Percentiles rank a stretch among this genome's conserved stretches.
Conservation (phyloP, 768 basidiomycete genomes). For the Macrolepiota fuliginosa region DNA sequence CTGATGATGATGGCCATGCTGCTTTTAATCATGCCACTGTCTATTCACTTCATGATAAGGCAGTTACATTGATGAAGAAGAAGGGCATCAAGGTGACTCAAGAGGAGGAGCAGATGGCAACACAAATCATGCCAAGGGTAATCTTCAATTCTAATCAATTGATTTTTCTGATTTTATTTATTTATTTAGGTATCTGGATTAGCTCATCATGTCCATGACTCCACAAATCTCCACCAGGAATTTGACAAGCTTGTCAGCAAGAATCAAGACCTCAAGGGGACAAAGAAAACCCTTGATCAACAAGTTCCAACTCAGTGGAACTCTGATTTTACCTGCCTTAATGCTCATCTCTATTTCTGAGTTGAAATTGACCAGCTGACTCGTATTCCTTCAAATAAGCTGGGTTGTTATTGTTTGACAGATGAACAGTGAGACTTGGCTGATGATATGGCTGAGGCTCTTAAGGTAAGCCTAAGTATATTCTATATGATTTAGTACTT, state of each 20-base stretch:
- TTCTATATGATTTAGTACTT: slow-evolving; percentile 13
- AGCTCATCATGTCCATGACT: slow-evolving; percentile 23
- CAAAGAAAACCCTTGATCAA: slow-evolving; percentile 17
- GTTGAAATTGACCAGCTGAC: not conserved
- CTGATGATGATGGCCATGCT: slow-evolving; percentile 7
- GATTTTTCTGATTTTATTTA: not conserved
- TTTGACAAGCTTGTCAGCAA: slow-evolving; percentile 20
- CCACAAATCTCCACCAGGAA: slow-evolving; percentile 16
- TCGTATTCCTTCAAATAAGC: no score
- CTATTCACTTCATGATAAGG: not conserved
- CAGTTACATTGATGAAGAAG: not conserved
- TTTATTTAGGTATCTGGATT: slow-evolving; percentile 25
- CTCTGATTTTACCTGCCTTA: slow-evolving; percentile 22
- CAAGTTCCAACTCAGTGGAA: slow-evolving; percentile 26
- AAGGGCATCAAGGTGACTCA: not conserved
- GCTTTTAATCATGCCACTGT: not conserved
- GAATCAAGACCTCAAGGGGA: slow-evolving; percentile 1
- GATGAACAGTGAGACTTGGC: not conserved
- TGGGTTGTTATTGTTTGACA: not conserved
- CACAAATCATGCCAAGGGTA: not conserved
- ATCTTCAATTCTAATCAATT: not conserved
- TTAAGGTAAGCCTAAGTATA: slow-evolving; percentile 13
- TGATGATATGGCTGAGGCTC: not conserved
- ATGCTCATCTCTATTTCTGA: slow-evolving; percentile 13
- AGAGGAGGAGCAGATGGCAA: not conserved